A percentile compares a stretch with the other conserved stretches of the same genome.
Conservation (phyloP, 1,284 basidiomycete species). For the Microbotryum saponariae region DNA sequence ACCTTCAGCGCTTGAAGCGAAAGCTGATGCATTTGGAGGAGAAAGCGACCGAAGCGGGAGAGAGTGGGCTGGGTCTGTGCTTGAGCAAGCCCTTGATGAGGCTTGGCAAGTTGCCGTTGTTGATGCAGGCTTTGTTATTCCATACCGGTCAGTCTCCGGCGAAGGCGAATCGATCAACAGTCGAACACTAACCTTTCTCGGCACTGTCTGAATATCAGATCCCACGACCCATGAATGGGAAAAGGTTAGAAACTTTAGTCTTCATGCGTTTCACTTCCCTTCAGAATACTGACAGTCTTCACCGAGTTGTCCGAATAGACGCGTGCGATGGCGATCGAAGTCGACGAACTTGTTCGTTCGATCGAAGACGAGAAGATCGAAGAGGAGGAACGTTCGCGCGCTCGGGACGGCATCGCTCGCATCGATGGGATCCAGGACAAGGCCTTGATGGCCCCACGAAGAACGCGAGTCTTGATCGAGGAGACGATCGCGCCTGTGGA, state of each 20-base stretch:
- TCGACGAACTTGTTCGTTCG: conserved; percentile 86
- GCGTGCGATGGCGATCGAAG: conserved; percentile 90
- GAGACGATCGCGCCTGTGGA: conserved; percentile 49
- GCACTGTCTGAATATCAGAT: conserved; percentile 58
- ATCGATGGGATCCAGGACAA: conserved; percentile 89
- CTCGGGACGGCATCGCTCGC: conserved; percentile 80
- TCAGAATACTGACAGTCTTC: neutral
- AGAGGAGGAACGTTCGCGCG: conserved; percentile 66
- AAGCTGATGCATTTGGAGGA: conserved; percentile 57
- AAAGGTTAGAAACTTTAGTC: conserved; percentile 38
- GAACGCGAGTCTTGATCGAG: conserved; percentile 74
- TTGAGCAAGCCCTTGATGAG: conserved; percentile 95
- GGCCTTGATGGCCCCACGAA: conserved; percentile 72
- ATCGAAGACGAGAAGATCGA: conserved; percentile 97
- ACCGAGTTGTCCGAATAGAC: neutral
- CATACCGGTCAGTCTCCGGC: conserved; percentile 21
- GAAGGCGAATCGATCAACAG: too few relatives aligned
- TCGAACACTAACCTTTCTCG: neutral
- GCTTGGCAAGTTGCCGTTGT: conserved; percentile 88
- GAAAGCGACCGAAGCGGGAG: conserved; percentile 70
- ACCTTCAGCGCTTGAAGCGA: conserved; percentile 39
- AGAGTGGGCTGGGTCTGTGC: conserved; percentile 86
- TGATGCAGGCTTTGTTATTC: conserved; percentile 59
- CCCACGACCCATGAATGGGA: conserved; percentile 96
- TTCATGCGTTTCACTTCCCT: conserved; percentile 47